Percentiles rank a stretch among this genome's conserved stretches.
phyloP scores from a whole-genome alignment of 139 green algal genomes.

The Closterium sp. region DNA sequence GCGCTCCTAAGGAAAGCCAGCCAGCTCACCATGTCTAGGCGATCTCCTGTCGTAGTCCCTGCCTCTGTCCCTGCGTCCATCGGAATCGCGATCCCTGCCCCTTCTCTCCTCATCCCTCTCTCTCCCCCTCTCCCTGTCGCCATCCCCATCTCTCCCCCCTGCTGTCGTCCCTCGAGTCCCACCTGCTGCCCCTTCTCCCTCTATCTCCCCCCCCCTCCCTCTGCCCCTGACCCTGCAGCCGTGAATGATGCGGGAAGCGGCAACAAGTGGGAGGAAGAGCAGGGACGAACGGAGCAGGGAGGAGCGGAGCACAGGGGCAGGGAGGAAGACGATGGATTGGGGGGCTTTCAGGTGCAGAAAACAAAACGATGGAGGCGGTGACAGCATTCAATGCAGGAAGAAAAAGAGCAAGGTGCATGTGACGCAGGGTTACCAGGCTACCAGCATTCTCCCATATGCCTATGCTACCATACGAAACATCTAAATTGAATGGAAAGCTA shows the following conservation, averaged over 20 bases:
- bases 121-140: slow-evolving; percentile 13
- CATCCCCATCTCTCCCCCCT: not conserved
- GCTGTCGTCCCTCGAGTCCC: not conserved
- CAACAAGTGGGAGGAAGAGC: not conserved
- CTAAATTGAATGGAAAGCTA: no score
- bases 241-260: no score
- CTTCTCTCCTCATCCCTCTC: slow-evolving; percentile 20
- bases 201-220: not conserved
- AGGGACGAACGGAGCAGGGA: slow-evolving; percentile 9
- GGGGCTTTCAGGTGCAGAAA: not conserved
- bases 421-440: no score
- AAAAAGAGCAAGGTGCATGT: no score
- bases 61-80: not conserved
- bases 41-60: slow-evolving; percentile 5
- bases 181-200: not conserved
- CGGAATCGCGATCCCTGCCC: not conserved
- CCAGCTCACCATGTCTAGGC: not conserved
- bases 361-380: not conserved
- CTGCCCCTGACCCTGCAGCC: not conserved
- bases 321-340: not conserved
- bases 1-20: no score
- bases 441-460: no score
- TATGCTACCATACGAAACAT: no score
- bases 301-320: not conserved
- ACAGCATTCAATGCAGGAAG: no score